phyloP scores from a whole-genome alignment of 2,329 filamentous ascomycete genomes.

The Cytospora mali region DNA sequence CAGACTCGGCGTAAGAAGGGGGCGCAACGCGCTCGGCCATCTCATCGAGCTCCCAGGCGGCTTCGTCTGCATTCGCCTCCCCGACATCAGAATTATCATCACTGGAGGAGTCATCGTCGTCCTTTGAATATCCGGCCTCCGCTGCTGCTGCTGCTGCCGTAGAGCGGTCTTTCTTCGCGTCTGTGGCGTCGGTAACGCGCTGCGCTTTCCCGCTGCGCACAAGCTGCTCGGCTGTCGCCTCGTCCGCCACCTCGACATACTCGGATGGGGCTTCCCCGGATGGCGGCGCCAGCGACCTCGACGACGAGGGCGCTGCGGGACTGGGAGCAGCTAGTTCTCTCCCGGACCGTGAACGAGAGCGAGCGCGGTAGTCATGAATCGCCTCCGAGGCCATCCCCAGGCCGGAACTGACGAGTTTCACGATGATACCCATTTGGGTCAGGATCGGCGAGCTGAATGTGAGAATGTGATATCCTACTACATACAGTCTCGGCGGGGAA shows the following conservation, averaged over 20 bases:
- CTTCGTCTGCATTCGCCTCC: conserved; percentile 29
- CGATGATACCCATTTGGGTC: conserved; percentile 18
- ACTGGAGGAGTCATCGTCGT: conserved; percentile 20
- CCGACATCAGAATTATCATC: conserved; percentile 10
- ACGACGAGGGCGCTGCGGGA: conserved; percentile 10
- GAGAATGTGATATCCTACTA: too few relatives aligned
- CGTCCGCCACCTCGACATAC: conserved; percentile 26
- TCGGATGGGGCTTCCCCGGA: conserved; percentile 6
- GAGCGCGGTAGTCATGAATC: conserved; percentile 30
- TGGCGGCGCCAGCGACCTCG: neutral
- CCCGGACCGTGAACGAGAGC: conserved; percentile 19
- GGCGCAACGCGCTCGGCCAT: conserved; percentile 30
- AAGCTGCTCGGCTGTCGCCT: conserved; percentile 13
- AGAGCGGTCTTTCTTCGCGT: conserved; percentile 7
- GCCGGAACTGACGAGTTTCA: conserved; percentile 24
- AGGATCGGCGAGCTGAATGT: neutral
- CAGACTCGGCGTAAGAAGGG: conserved; percentile 23
- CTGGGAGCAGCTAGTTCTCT: conserved; percentile 5
- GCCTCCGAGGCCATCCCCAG: conserved; percentile 32
- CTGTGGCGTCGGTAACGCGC: conserved; percentile 4
- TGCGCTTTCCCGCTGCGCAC: conserved; percentile 16
- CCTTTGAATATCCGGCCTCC: conserved; percentile 9
- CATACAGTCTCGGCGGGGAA: neutral
- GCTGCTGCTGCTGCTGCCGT: conserved; percentile 1
- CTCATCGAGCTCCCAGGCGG: conserved; percentile 34